Conservation (phyloP, 371 early-diverging fungal genomes). For the Circinella minor region DNA sequence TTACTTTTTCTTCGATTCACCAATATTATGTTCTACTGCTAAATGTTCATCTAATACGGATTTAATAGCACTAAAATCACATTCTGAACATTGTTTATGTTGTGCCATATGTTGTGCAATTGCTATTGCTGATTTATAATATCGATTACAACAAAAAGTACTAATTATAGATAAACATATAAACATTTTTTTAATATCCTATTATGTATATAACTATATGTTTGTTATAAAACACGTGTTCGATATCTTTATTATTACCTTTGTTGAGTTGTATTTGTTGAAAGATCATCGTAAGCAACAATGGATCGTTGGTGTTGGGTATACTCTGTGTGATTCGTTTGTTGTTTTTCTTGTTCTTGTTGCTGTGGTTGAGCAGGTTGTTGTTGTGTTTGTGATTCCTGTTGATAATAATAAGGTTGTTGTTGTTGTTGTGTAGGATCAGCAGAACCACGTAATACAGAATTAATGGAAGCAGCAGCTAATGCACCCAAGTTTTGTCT, state of each 20-base stretch:
- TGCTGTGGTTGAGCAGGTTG: conserved; percentile 1
- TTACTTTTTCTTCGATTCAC: conserved; percentile 26
- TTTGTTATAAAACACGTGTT: neutral
- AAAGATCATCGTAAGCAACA: conserved; percentile 19
- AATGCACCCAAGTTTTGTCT: conserved; percentile 26
- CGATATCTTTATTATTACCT: neutral
- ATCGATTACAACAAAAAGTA: conserved; percentile 33
- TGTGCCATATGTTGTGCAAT: conserved; percentile 36
- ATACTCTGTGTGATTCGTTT: neutral
- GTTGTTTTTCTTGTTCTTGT: conserved; percentile 2
- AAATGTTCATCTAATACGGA: conserved; percentile 33
- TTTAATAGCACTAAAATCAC: conserved; percentile 32
- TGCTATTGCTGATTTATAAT: conserved; percentile 30
- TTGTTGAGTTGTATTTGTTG: conserved; percentile 5
- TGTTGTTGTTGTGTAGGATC: conserved; percentile 6
- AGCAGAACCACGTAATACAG: conserved; percentile 15
- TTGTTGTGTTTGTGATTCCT: conserved; percentile 5
- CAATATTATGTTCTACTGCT: conserved; percentile 34
- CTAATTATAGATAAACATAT: conserved; percentile 1
- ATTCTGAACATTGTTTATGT: conserved; percentile 41
- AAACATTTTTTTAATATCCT: too few relatives aligned
- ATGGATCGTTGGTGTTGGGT: neutral
- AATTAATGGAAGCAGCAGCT: conserved; percentile 37
- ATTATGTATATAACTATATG: too few relatives aligned
- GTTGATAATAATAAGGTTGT: conserved; percentile 7